These are phyloP conservation scores for Rhizomucor pusillus DNA, from an alignment of 371 early-diverging fungal species.

Conservation along the genomic window DNA sequence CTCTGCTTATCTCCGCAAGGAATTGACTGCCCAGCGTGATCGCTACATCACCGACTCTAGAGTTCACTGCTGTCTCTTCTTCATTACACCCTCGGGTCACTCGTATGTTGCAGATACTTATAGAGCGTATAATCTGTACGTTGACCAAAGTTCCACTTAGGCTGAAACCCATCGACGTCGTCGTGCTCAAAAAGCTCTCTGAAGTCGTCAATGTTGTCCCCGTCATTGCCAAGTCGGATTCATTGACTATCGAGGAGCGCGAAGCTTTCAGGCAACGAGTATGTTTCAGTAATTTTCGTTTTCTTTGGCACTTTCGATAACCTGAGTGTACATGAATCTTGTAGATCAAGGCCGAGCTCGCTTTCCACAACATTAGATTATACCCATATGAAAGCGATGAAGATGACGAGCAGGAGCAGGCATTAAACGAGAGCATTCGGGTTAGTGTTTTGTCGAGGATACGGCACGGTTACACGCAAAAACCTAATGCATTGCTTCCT, in stretches of 20 bases:
- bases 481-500: not conserved
- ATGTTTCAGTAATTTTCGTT: slow-evolving; percentile 6
- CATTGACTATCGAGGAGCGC: slow-evolving; percentile 72
- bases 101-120: slow-evolving; percentile 36
- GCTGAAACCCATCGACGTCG: slow-evolving; percentile 75
- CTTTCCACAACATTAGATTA: slow-evolving; percentile 82
- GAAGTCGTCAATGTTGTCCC: slow-evolving; percentile 77
- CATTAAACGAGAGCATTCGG: slow-evolving; percentile 69
- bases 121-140: not conserved
- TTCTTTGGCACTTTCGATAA: too few species aligned
- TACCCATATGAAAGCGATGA: slow-evolving; percentile 85
- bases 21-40: slow-evolving; percentile 78
- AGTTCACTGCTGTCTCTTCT: slow-evolving; percentile 76
- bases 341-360: slow-evolving; percentile 84
- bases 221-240: slow-evolving; percentile 83
- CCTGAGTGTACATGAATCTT: not conserved
- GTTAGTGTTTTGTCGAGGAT: slow-evolving; percentile 27
- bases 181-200: slow-evolving; percentile 64
- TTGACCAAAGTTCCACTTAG: slow-evolving; percentile 20
- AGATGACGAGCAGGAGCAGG: slow-evolving; percentile 76
- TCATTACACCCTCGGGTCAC: slow-evolving; percentile 70
- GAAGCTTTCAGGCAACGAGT: slow-evolving; percentile 66
- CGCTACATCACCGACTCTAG: slow-evolving; percentile 78
- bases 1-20: slow-evolving; percentile 82
- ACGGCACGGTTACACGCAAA: not conserved